Conservation (phyloP, 768 basidiomycete genomes). For the Baorangia bicolor region DNA sequence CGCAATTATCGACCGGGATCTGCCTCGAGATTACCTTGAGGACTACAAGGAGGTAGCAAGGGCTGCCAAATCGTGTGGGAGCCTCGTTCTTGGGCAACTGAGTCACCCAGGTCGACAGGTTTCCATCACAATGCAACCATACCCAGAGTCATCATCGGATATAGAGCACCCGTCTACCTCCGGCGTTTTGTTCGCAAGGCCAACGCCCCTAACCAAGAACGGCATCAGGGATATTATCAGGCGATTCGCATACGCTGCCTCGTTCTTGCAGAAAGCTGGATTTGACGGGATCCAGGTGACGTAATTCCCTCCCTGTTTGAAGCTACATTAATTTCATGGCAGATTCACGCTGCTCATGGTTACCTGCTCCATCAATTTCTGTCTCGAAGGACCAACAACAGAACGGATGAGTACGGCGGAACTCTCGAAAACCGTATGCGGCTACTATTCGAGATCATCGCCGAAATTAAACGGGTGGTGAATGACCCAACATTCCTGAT, state of each 20-base stretch:
- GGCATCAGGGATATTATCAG: slow-evolving; percentile 52
- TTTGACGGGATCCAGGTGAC: slow-evolving; percentile 64
- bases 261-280: slow-evolving; percentile 53
- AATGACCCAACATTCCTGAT: slow-evolving; percentile 28
- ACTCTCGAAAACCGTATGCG: slow-evolving; percentile 49
- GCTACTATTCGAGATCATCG: slow-evolving; percentile 46
- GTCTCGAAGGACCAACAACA: slow-evolving; percentile 41
- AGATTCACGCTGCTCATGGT: slow-evolving; percentile 47
- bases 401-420: slow-evolving; percentile 61
- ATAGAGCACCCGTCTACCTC: slow-evolving; percentile 35
- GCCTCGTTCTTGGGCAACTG: slow-evolving; percentile 33
- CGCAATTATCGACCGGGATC: slow-evolving; percentile 32
- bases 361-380: slow-evolving; percentile 50
- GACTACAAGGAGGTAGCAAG: slow-evolving; percentile 24
- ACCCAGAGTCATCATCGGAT: slow-evolving; percentile 35
- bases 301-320: neutral
- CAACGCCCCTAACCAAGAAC: slow-evolving; percentile 39
- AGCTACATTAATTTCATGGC: neutral
- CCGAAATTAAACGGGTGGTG: slow-evolving; percentile 43
- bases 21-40: slow-evolving; percentile 24
- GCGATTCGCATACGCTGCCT: slow-evolving; percentile 54
- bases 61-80: slow-evolving; percentile 32
- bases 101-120: slow-evolving; percentile 36
- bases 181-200: slow-evolving; percentile 32
- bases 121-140: slow-evolving; percentile 35